Base-by-base conservation (phyloP, 2,329 filamentous ascomycete genomes). In the Penicillium italicum region DNA sequence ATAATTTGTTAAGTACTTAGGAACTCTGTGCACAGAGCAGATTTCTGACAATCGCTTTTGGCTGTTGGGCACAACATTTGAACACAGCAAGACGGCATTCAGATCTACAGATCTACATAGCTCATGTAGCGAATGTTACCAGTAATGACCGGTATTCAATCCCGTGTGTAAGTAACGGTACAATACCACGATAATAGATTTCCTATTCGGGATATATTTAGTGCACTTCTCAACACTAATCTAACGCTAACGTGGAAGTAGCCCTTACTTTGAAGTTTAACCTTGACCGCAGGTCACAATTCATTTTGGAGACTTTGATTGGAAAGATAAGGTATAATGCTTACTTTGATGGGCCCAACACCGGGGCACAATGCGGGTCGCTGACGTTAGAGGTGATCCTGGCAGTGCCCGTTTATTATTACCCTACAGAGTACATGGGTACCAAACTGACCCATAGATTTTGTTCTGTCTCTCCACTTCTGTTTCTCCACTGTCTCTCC, bases 401-500 rank as follows among this genome's bases (percentile, higher is more conserved):
- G 5, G 24, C 5, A 24, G 24, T 24, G 3, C 45, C 24, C 14
- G 6, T 49, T 40, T 9, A 30, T 42, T 36, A 24, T 34, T 42
- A 14, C 28, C 14, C 37, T 41, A 41, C 37, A 20, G 42, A 37
- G 26, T 41, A 41, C 37, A 20, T 50, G 47, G 26, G 12, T 26
- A 42, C 28, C 20, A 24, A 10, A 42, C 18, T 18, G 20, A 16
- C 26, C 26, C 16, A 28, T 41, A 9, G 18, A 16, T 20, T 49
- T 22, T 28, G 28, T 20, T 31, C 10, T n/a, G 30, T 36, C 4
- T 36, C 48, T 55, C 53, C 53, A 55, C n/a, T 22, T 12, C n/a
- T n/a, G 30, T 36, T 4, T 36, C 48, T 55, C 53, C 53, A 55
- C n/a, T 22, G 30, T 36, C 4, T 36, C 48, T 55, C 53, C 53